phyloP scores from a whole-genome alignment of 1,284 basidiomycete species.

The Pyrrhoderma lamaoense region DNA sequence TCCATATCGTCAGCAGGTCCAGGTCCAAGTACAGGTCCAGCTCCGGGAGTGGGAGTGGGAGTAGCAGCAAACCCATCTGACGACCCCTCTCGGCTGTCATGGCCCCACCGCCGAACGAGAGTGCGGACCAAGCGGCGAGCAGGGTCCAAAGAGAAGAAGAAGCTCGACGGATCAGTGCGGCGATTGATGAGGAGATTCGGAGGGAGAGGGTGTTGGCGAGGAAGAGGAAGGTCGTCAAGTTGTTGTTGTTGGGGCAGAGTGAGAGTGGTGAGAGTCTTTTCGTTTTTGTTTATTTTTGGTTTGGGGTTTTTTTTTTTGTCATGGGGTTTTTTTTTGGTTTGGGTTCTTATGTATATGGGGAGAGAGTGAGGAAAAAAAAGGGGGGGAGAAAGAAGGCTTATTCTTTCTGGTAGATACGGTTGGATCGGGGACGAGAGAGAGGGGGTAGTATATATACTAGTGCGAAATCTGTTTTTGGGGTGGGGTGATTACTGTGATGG shows the following conservation, averaged over 20 bases:
- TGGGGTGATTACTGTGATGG: no score
- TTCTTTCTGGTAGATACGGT: no score
- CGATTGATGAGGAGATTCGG: constrained; percentile 52
- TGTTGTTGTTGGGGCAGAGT: constrained; percentile 52
- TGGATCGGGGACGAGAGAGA: no score
- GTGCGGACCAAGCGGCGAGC: constrained; percentile 34
- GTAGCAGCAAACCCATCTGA: constrained; percentile 22
- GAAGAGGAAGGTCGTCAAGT: constrained; percentile 51
- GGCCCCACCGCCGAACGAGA: constrained; percentile 36
- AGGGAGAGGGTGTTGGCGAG: constrained; percentile 45
- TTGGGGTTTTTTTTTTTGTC: not conserved
- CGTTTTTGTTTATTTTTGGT: not conserved
- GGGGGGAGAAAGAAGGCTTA: no score
- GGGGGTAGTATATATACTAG: no score
- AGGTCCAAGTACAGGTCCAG: no score
- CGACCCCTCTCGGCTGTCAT: constrained; percentile 29
- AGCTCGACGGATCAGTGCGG: constrained; percentile 37
- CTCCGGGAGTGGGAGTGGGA: no score
- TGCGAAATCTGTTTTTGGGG: no score
- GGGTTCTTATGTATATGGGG: not conserved
- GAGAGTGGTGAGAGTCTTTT: constrained; percentile 19
- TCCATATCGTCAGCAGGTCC: no score
- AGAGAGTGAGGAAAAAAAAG: not conserved
- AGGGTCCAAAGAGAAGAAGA: constrained; percentile 38
- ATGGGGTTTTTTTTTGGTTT: not conserved